Evolutionary conservation across 2,329 filamentous ascomycete genomes (phyloP).

Genomic region (Neofusicoccum parvum): DNA sequence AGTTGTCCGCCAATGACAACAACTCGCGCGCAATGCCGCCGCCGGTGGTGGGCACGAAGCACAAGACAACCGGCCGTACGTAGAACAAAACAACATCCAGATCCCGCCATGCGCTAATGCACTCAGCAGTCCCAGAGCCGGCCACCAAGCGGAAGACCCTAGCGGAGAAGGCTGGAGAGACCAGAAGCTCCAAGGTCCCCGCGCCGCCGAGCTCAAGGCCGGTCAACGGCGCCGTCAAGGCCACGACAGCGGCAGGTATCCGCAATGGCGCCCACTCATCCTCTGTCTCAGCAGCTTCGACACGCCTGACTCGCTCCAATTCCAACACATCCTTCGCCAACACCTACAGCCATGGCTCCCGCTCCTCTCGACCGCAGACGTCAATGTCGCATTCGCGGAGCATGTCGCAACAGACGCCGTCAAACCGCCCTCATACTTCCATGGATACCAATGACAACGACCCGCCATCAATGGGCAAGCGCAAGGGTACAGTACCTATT

Average conservation of each 20-base stretch:
- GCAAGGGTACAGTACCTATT: constrained; percentile 49
- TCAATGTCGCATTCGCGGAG: constrained; percentile 55
- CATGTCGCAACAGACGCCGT: constrained; percentile 41
- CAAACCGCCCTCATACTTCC: constrained; percentile 38
- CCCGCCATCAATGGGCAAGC: constrained; percentile 33
- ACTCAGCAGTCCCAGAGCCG: constrained; percentile 47
- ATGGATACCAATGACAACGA: constrained; percentile 48
- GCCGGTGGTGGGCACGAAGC: constrained; percentile 49
- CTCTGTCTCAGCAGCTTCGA: constrained; percentile 43
- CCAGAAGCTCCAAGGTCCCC: constrained; percentile 40
- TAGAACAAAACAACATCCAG: constrained; percentile 30
- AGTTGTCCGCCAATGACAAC: constrained; percentile 54
- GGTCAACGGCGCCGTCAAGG: constrained; percentile 46
- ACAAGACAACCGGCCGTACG: constrained; percentile 55
- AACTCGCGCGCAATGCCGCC: constrained; percentile 55
- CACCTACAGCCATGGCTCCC: constrained; percentile 57
- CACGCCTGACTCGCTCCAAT: constrained; percentile 28
- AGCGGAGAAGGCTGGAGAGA: constrained; percentile 50
- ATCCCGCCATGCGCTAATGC: constrained; percentile 27
- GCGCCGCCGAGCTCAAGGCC: constrained; percentile 48
- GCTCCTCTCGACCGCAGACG: constrained; percentile 56
- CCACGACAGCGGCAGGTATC: constrained; percentile 45
- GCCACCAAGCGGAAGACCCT: constrained; percentile 56
- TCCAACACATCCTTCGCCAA: constrained; percentile 55
- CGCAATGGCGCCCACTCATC: constrained; percentile 37